phyloP scores from a whole-genome alignment of 1,139 yeast genomes.

The Kodamaea derodonti region DNA sequence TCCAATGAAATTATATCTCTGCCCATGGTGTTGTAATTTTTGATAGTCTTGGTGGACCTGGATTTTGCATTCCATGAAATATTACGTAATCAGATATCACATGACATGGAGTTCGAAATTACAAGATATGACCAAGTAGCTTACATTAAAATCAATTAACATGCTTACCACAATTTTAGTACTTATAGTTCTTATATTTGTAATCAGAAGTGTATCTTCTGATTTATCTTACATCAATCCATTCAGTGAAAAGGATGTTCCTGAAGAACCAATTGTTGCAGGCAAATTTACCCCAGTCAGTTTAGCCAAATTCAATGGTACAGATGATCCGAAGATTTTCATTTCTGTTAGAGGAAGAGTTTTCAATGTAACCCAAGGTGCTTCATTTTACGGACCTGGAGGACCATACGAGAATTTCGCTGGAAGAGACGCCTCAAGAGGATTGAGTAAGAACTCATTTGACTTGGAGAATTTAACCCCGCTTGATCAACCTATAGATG shows the following conservation, averaged over 20 bases:
- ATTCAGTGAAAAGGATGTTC: conserved; percentile 13
- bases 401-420: conserved; percentile 96
- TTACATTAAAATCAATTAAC: too few species aligned
- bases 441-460: conserved; percentile 86
- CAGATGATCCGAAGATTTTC: conserved; percentile 70
- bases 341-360: conserved; percentile 84
- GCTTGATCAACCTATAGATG: conserved; percentile 71
- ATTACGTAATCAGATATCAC: too few species aligned
- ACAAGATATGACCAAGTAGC: too few species aligned
- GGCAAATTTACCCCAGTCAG: conserved; percentile 79
- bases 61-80: too few species aligned
- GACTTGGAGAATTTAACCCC: conserved; percentile 58
- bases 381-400: conserved; percentile 91
- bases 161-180: conserved; percentile 21
- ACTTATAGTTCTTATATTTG: conserved; percentile 16
- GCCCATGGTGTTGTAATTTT: conserved; percentile 13
- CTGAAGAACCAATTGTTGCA: conserved; percentile 60
- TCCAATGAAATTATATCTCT: conserved; percentile 48
- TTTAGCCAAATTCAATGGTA: conserved; percentile 74
- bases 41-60: background rate
- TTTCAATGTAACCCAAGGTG: conserved; percentile 78
- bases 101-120: background rate
- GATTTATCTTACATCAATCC: conserved; percentile 20
- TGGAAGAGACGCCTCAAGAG: conserved; percentile 94
- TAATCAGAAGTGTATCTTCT: conserved; percentile 16